Evolutionary conservation across 2,329 filamentous ascomycete species (phyloP).

Genomic region (Xylaria sp.): DNA sequence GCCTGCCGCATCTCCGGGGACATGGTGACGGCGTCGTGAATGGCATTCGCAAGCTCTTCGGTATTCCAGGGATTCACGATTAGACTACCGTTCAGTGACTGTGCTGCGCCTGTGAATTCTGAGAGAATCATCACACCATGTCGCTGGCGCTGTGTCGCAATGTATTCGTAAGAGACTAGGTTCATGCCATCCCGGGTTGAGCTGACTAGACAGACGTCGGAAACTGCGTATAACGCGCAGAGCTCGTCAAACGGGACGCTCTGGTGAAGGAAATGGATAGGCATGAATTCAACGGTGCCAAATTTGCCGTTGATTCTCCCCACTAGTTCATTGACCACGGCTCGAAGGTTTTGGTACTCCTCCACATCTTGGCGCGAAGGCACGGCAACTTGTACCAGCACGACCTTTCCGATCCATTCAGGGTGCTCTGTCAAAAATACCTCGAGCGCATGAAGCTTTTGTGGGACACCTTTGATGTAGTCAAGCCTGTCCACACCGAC

Average conservation of each 20-base stretch:
- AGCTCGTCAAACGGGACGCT: constrained; percentile 95
- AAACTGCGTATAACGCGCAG: constrained; percentile 90
- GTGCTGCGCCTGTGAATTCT: constrained; percentile 95
- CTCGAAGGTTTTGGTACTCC: constrained; percentile 95
- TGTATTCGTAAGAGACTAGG: constrained; percentile 97
- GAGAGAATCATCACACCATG: constrained; percentile 95
- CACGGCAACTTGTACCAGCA: constrained; percentile 94
- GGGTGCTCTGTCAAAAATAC: constrained; percentile 97
- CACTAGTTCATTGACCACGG: constrained; percentile 95
- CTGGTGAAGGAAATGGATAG: constrained; percentile 98
- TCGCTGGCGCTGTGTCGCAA: constrained; percentile 88
- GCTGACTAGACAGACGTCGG: constrained; percentile 90
- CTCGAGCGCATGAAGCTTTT: constrained; percentile 95
- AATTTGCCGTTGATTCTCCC: constrained; percentile 98
- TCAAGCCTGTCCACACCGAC: constrained; percentile 96
- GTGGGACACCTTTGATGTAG: constrained; percentile 98
- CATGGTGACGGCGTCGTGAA: constrained; percentile 98
- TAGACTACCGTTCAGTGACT: constrained; percentile 90
- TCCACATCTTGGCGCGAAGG: constrained; percentile 96
- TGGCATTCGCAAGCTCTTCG: constrained; percentile 90
- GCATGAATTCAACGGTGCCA: constrained; percentile 97
- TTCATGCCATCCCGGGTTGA: constrained; percentile 99
- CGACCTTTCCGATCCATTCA: constrained; percentile 97
- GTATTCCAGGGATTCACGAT: constrained; percentile 99
- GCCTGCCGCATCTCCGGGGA: constrained; percentile 84